Evolutionary conservation across 163 green algal species (phyloP).

Genomic region (Scenedesmus sp.): DNA sequence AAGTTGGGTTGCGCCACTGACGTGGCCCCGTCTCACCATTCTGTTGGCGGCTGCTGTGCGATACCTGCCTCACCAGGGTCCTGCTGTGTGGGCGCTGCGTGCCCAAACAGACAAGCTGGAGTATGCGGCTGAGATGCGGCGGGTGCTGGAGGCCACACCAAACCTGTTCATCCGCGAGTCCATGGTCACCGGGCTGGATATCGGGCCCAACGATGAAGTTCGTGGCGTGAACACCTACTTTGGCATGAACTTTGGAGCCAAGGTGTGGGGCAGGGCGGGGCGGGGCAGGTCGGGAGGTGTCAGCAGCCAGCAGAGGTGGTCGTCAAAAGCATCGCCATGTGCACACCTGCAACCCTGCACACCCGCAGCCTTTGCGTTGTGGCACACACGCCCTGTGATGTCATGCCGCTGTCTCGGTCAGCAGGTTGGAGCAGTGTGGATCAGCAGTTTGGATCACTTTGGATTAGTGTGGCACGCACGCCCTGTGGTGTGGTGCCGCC

Average conservation of each 20-base stretch:
- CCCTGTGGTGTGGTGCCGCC: too few relatives aligned
- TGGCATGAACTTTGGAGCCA: constrained; percentile 87
- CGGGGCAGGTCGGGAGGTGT: too few relatives aligned
- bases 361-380: too few relatives aligned
- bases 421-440: too few relatives aligned
- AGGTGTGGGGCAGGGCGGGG: background rate
- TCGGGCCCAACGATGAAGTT: constrained; percentile 93
- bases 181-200: constrained; percentile 92
- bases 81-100: constrained; percentile 96
- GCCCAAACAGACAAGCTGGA: constrained; percentile 98
- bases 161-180: constrained; percentile 94
- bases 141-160: constrained; percentile 82
- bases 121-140: constrained; percentile 85
- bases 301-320: too few relatives aligned
- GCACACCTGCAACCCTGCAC: too few relatives aligned
- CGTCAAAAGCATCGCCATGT: too few relatives aligned
- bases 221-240: constrained; percentile 93
- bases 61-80: constrained; percentile 69
- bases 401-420: too few relatives aligned
- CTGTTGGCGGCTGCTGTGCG: background rate
- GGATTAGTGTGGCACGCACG: too few relatives aligned
- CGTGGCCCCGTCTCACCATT: constrained; percentile 59
- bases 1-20: constrained; percentile 90
- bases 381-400: too few relatives aligned
- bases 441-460: too few relatives aligned